phyloP scores from a whole-genome alignment of 306 rosid genomes.

The Trichosanthes cucumerina region DNA sequence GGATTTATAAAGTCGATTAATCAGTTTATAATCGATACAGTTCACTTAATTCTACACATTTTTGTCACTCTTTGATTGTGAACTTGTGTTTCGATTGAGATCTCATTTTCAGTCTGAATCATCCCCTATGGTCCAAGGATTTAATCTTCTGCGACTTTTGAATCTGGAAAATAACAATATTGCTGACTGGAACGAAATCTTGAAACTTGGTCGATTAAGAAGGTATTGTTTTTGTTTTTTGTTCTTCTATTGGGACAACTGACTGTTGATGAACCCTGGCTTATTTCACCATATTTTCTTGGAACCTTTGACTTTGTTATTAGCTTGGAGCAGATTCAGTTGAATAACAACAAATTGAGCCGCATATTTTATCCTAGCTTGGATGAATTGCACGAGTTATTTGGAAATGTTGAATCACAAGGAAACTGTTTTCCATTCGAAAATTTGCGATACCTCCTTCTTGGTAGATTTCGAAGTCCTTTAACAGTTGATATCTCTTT shows the following conservation, averaged over 20 bases:
- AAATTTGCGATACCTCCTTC: constrained; percentile 66
- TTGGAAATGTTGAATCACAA: constrained; percentile 17
- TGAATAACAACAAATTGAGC: constrained; percentile 72
- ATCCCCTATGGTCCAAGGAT: constrained; percentile 65
- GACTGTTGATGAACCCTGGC: neutral
- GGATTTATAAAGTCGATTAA: neutral
- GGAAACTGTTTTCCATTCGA: constrained; percentile 40
- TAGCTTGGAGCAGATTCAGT: constrained; percentile 95
- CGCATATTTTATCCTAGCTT: constrained; percentile 48
- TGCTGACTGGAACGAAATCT: constrained; percentile 70
- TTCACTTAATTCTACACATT: constrained; percentile 1
- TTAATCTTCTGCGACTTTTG: constrained; percentile 65
- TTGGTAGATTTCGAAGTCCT: constrained; percentile 47
- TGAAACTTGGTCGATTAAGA: constrained; percentile 70
- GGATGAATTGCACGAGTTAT: constrained; percentile 23
- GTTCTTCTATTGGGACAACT: neutral
- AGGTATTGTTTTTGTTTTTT: constrained; percentile 32
- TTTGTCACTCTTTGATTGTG: constrained; percentile 14
- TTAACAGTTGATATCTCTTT: neutral
- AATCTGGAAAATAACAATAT: constrained; percentile 81
- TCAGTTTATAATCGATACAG: neutral
- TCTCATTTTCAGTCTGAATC: constrained; percentile 48
- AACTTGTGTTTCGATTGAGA: constrained; percentile 10
- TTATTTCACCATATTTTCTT: constrained; percentile 16
- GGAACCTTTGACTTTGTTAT: constrained; percentile 21